These are phyloP conservation scores for Tricholoma saponaceum DNA, from an alignment of 768 basidiomycete genomes.

Conservation along the genomic window DNA sequence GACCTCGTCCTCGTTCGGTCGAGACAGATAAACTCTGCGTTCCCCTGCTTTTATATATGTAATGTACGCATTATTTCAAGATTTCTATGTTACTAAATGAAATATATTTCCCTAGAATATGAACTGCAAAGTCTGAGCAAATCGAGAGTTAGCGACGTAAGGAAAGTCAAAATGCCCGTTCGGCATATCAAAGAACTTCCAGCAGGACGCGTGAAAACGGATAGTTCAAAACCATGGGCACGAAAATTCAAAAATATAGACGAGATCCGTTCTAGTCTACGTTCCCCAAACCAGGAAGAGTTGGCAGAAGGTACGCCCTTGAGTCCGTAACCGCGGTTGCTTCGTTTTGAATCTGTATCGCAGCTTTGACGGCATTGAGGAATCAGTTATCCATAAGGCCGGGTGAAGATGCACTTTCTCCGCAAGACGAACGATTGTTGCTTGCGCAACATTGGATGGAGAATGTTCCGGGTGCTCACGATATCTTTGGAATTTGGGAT, in stretches of 20 bases:
- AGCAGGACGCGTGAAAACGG: neutral
- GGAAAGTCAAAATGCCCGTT: slow-evolving; percentile 1
- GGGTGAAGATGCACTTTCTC: slow-evolving; percentile 42
- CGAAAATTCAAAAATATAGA: slow-evolving; percentile 19
- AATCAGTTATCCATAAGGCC: slow-evolving; percentile 57
- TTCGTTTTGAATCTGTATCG: slow-evolving; percentile 8
- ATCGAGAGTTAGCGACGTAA: neutral
- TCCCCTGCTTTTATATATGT: no score
- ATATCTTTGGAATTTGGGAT: slow-evolving; percentile 66
- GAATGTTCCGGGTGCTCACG: slow-evolving; percentile 47
- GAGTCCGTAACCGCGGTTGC: neutral
- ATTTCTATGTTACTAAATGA: no score
- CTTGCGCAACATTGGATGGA: slow-evolving; percentile 65
- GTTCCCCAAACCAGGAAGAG: slow-evolving; percentile 26
- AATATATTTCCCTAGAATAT: no score
- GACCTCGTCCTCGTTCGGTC: no score
- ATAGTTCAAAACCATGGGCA: neutral
- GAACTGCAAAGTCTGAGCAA: no score
- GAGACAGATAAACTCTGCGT: no score
- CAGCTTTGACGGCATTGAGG: slow-evolving; percentile 50
- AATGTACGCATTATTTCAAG: no score
- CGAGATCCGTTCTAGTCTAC: slow-evolving; percentile 31
- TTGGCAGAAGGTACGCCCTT: slow-evolving; percentile 26
- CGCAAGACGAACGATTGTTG: slow-evolving; percentile 56
- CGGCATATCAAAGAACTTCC: neutral